Percentiles rank a stretch among this genome's conserved stretches.
Conservation (phyloP, 495 filamentous ascomycete genomes). For the Penicillium daleae region DNA sequence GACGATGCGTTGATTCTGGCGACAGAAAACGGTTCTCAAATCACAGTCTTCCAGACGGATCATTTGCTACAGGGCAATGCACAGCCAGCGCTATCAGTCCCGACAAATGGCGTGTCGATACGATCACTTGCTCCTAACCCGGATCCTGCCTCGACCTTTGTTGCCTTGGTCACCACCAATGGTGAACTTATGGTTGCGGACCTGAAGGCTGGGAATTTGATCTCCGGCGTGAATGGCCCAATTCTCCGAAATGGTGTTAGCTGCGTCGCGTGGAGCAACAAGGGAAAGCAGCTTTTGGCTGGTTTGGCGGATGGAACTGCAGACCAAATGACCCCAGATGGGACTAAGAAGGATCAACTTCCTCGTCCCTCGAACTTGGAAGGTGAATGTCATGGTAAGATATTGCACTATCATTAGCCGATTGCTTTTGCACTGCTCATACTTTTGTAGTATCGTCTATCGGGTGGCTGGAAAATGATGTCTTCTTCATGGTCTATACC, state of each 20-base stretch:
- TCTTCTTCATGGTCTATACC: slow-evolving; percentile 81
- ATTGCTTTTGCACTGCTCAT: slow-evolving; percentile 16
- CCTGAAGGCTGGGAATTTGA: slow-evolving; percentile 64
- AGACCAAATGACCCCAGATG: slow-evolving; percentile 82
- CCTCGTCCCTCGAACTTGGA: slow-evolving; percentile 74
- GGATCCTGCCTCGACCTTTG: slow-evolving; percentile 57
- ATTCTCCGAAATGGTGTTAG: slow-evolving; percentile 75
- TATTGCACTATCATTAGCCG: neutral
- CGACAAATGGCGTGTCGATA: slow-evolving; percentile 73
- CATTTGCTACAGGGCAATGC: slow-evolving; percentile 65
- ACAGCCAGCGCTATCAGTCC: slow-evolving; percentile 71
- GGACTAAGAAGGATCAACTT: slow-evolving; percentile 72
- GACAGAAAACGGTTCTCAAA: slow-evolving; percentile 78
- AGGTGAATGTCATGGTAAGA: slow-evolving; percentile 66
- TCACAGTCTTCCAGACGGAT: slow-evolving; percentile 79
- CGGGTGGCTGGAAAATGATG: slow-evolving; percentile 84
- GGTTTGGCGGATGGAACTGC: slow-evolving; percentile 81
- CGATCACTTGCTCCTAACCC: slow-evolving; percentile 84
- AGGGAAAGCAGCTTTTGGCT: slow-evolving; percentile 90
- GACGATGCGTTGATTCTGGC: slow-evolving; percentile 83
- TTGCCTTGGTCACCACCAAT: slow-evolving; percentile 77
- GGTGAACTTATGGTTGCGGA: slow-evolving; percentile 86
- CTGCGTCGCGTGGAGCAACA: slow-evolving; percentile 88
- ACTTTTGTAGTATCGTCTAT: slow-evolving; percentile 73
- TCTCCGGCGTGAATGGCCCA: slow-evolving; percentile 64